These are phyloP conservation scores for Stagonosporopsis tanaceti DNA, from an alignment of 2,329 filamentous ascomycete species.

Conservation along the genomic window DNA sequence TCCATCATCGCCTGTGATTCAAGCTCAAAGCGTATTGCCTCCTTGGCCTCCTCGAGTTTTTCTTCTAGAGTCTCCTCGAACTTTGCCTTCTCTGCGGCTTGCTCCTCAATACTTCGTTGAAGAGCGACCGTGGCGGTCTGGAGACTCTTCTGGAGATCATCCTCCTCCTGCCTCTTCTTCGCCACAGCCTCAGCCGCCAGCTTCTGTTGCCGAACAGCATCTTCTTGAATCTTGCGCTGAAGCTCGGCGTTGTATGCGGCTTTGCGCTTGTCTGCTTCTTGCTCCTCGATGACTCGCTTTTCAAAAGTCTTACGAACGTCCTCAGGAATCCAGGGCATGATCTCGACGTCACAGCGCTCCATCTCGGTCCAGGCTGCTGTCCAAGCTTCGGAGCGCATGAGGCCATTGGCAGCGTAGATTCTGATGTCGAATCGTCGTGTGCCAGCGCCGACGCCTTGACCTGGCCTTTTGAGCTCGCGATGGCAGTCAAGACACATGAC, in stretches of 20 bases:
- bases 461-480: constrained; percentile 47
- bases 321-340: constrained; percentile 75
- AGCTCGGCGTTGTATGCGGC: constrained; percentile 42
- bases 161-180: constrained; percentile 37
- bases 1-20: constrained; percentile 42
- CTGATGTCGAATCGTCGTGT: constrained; percentile 77
- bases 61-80: constrained; percentile 38
- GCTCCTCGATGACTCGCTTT: constrained; percentile 55
- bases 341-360: constrained; percentile 96
- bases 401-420: constrained; percentile 91
- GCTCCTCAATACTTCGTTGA: constrained; percentile 37
- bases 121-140: constrained; percentile 38
- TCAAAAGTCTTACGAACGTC: constrained; percentile 68
- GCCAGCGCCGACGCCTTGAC: constrained; percentile 46
- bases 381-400: constrained; percentile 94
- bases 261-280: constrained; percentile 40
- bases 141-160: constrained; percentile 36
- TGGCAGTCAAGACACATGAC: constrained; percentile 61
- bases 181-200: constrained; percentile 37
- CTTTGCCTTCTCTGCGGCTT: constrained; percentile 37
- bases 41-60: constrained; percentile 45
- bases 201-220: constrained; percentile 39
- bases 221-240: constrained; percentile 43
- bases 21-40: constrained; percentile 42
- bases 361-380: constrained; percentile 94